Evolutionary conservation across 176 grass and related monocot species (phyloP).

Genomic region (Puya raimondii): DNA sequence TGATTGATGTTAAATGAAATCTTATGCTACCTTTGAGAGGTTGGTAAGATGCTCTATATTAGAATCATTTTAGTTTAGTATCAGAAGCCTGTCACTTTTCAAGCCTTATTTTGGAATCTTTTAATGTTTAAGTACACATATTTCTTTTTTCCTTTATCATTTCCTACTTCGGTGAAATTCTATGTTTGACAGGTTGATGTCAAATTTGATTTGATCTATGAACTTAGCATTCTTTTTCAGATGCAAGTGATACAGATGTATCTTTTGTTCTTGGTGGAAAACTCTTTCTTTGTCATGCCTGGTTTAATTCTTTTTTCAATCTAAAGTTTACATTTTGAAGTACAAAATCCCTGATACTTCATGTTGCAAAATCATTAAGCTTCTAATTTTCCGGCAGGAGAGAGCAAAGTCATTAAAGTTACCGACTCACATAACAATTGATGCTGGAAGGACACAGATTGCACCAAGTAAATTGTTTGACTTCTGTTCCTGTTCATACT

Average conservation of each 20-base stretch:
- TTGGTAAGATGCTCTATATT: neutral
- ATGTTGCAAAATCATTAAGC: neutral
- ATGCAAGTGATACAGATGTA: no score
- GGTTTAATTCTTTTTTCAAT: neutral
- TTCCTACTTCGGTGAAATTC: no score
- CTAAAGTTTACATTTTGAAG: neutral
- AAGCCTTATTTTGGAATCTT: neutral
- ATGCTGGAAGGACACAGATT: slow-evolving; percentile 96
- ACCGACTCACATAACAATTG: slow-evolving; percentile 86
- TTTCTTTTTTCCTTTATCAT: neutral
- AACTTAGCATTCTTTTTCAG: no score
- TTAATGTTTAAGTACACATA: neutral
- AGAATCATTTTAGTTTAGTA: neutral
- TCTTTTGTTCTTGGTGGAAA: no score
- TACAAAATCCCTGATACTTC: neutral
- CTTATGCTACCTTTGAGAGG: no score
- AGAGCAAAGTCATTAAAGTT: slow-evolving; percentile 85
- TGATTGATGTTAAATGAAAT: no score
- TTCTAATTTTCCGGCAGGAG: slow-evolving; percentile 33
- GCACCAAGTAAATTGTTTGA: slow-evolving; percentile 64
- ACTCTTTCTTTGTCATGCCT: neutral
- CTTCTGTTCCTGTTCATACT: neutral
- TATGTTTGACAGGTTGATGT: no score
- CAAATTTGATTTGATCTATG: no score
- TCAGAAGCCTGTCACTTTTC: neutral